A percentile compares a stretch with the other conserved stretches of the same genome.
Evolutionary conservation across 768 basidiomycete genomes (phyloP).

Genomic region (Ephemerocybe angulata): DNA sequence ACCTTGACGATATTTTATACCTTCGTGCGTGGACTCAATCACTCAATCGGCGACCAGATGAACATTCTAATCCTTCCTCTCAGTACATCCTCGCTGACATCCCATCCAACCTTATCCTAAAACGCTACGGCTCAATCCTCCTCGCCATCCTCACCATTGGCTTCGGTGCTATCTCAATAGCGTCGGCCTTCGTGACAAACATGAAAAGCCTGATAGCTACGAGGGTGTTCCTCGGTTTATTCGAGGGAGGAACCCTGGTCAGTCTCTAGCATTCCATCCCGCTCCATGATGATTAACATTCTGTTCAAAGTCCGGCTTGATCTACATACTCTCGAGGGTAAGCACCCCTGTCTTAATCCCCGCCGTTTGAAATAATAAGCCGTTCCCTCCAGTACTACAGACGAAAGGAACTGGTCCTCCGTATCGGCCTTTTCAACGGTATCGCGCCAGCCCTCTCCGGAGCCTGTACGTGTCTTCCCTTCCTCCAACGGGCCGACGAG

Average conservation of each 20-base stretch:
- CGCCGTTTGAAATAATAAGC: background rate
- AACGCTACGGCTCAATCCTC: constrained; percentile 37
- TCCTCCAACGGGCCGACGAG: background rate
- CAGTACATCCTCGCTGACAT: constrained; percentile 38
- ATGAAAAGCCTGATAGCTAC: constrained; percentile 33
- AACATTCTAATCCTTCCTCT: background rate
- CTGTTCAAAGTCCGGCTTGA: constrained; percentile 31
- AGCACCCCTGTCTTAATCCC: constrained; percentile 10
- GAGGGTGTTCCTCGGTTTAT: constrained; percentile 37
- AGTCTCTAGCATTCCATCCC: constrained; percentile 8
- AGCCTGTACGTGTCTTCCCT: constrained; percentile 26
- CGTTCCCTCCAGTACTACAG: constrained; percentile 29
- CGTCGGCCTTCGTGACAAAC: constrained; percentile 36
- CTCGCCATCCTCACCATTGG: constrained; percentile 34
- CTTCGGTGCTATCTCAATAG: constrained; percentile 37
- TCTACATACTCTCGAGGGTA: constrained; percentile 37
- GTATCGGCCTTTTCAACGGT: constrained; percentile 35
- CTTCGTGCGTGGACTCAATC: constrained; percentile 22
- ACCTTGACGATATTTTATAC: constrained; percentile 41
- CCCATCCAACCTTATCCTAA: constrained; percentile 41
- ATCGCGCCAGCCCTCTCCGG: constrained; percentile 31
- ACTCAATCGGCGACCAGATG: background rate
- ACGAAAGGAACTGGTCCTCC: constrained; percentile 30
- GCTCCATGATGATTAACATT: background rate
- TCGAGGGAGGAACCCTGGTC: constrained; percentile 42